phyloP scores from a whole-genome alignment of 441 rosid genomes.

The Populus hybrid region DNA sequence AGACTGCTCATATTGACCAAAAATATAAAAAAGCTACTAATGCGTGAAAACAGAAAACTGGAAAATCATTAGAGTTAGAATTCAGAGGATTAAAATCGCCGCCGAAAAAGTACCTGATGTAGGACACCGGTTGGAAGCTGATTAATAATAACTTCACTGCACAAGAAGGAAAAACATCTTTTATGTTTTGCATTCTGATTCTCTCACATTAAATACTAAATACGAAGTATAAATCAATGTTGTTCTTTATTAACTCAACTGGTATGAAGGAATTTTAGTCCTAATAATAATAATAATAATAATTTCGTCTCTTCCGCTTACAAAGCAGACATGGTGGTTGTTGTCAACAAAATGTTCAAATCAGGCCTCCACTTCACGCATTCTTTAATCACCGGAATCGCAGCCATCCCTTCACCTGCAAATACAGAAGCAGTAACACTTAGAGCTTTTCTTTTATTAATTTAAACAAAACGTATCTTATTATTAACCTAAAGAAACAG shows the following conservation, averaged over 20 bases:
- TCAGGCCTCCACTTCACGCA: conserved; percentile 54
- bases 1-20: neutral
- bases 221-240: too few relatives aligned
- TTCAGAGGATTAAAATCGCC: neutral
- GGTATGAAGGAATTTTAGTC: neutral
- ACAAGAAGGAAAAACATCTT: neutral
- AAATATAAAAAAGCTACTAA: neutral
- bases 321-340: conserved; percentile 78
- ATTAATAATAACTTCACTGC: neutral
- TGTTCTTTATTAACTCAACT: neutral
- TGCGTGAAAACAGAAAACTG: neutral
- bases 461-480: neutral
- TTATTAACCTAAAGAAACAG: conserved; percentile 72
- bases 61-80: neutral
- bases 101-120: neutral
- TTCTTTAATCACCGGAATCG: conserved; percentile 70
- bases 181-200: neutral
- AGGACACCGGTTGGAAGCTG: neutral
- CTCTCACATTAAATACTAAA: neutral
- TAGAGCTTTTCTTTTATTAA: neutral
- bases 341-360: conserved; percentile 73
- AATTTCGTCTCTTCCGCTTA: conserved; percentile 23
- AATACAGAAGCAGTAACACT: neutral
- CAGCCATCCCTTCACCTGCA: conserved; percentile 93
- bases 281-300: neutral